Evolutionary conservation across 345 rosid genomes (phyloP).

Genomic region (Chamaenerion angustifolium): DNA sequence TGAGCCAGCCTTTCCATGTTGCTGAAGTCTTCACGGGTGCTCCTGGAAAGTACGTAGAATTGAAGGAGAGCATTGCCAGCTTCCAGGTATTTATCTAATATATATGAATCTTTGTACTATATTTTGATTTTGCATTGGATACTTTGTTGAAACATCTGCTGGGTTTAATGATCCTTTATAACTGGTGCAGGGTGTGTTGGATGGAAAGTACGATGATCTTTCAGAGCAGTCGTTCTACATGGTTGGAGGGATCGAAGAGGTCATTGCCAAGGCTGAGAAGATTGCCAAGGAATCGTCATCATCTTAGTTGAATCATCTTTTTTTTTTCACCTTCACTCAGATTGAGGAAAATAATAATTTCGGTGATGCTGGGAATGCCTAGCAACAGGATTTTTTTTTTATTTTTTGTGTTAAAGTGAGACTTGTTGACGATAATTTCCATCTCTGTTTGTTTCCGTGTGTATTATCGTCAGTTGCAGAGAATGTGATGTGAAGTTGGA

Average conservation of each 20-base stretch:
- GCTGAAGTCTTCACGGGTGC: slow-evolving; percentile 99
- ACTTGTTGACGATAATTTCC: no score
- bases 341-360: slow-evolving; percentile 18
- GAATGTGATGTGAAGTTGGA: no score
- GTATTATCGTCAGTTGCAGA: no score
- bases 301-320: slow-evolving; percentile 15
- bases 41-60: slow-evolving; percentile 90
- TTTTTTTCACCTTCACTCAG: slow-evolving; percentile 10
- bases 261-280: slow-evolving; percentile 73
- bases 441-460: no score
- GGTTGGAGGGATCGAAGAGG: slow-evolving; percentile 86
- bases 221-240: slow-evolving; percentile 73
- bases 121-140: no score
- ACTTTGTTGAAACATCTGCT: no score
- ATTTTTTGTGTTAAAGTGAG: not conserved
- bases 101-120: no score
- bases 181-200: slow-evolving; percentile 56
- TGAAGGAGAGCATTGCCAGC: slow-evolving; percentile 77
- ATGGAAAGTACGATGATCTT: slow-evolving; percentile 75
- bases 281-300: slow-evolving; percentile 59
- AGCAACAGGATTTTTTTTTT: slow-evolving; percentile 17
- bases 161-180: no score
- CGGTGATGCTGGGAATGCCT: slow-evolving; percentile 20
- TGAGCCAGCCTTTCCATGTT: slow-evolving; percentile 99
- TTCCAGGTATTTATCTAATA: slow-evolving; percentile 56